A percentile compares a stretch with the other conserved stretches of the same genome.
Conservation (phyloP, 805 yeast genomes). For the Kluyveromyces aestuarii region DNA sequence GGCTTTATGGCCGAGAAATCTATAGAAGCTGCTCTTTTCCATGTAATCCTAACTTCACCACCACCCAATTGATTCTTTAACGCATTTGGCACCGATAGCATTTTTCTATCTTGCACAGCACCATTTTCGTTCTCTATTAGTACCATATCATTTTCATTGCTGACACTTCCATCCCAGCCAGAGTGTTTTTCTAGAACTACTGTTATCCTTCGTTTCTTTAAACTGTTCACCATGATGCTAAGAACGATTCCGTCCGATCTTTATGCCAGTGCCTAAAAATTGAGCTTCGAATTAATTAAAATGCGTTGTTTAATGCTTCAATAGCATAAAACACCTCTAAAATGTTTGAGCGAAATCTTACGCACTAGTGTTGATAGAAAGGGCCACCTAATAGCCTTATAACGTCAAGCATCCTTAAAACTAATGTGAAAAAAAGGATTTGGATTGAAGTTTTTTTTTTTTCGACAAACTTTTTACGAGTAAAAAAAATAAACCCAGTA, state of each 20-base stretch:
- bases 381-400: no score
- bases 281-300: no score
- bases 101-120: conserved; percentile 13
- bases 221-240: neutral
- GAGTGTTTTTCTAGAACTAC: neutral
- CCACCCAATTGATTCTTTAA: neutral
- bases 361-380: no score
- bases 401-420: no score
- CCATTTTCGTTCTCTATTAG: conserved; percentile 3
- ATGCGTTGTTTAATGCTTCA: neutral
- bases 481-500: neutral
- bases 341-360: neutral
- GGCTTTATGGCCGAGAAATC: conserved; percentile 6
- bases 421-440: neutral
- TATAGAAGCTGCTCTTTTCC: conserved; percentile 5
- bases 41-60: conserved; percentile 7
- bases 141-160: neutral
- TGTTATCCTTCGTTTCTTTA: neutral
- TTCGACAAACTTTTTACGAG: neutral
- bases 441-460: neutral
- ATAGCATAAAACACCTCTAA: neutral
- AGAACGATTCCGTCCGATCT: no score
- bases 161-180: neutral
- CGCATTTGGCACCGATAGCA: neutral
- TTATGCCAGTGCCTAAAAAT: neutral